A percentile compares a stretch with the other conserved stretches of the same genome.
Evolutionary conservation across 2,329 filamentous ascomycete genomes (phyloP).

Genomic region (Exophiala dermatitidis): DNA sequence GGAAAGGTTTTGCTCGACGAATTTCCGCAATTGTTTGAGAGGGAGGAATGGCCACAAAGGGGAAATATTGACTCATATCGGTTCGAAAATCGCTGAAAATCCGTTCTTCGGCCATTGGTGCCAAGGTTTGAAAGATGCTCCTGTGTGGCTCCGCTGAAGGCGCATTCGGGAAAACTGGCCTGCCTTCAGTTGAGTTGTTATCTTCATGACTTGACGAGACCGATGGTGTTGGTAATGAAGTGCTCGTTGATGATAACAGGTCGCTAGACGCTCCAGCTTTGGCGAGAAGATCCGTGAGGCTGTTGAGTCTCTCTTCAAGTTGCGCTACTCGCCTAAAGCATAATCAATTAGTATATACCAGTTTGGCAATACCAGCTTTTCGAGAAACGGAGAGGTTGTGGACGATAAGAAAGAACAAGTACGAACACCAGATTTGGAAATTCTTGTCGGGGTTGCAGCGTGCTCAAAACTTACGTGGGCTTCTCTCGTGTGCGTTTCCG

Average conservation of each 20-base stretch:
- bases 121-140: not conserved
- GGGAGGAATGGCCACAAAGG: slow-evolving; percentile 28
- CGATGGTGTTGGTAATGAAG: slow-evolving; percentile 4
- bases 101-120: slow-evolving; percentile 14
- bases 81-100: slow-evolving; percentile 19
- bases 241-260: not conserved
- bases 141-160: not conserved
- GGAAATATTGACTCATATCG: slow-evolving; percentile 27
- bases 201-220: not conserved
- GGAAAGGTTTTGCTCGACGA: slow-evolving; percentile 30
- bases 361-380: too few species aligned
- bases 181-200: not conserved
- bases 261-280: not conserved
- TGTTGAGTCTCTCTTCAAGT: slow-evolving; percentile 11
- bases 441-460: not conserved
- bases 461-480: slow-evolving; percentile 1
- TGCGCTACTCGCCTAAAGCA: slow-evolving; percentile 6
- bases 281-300: slow-evolving; percentile 8
- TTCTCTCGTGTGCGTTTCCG: slow-evolving; percentile 11
- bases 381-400: too few species aligned
- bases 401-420: too few species aligned
- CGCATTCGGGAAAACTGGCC: too few species aligned
- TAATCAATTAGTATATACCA: not conserved
- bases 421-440: too few species aligned
- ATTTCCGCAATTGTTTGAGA: slow-evolving; percentile 20